Conservation (phyloP, 176 grass and related monocot species). For the Triticum timopheevii region DNA sequence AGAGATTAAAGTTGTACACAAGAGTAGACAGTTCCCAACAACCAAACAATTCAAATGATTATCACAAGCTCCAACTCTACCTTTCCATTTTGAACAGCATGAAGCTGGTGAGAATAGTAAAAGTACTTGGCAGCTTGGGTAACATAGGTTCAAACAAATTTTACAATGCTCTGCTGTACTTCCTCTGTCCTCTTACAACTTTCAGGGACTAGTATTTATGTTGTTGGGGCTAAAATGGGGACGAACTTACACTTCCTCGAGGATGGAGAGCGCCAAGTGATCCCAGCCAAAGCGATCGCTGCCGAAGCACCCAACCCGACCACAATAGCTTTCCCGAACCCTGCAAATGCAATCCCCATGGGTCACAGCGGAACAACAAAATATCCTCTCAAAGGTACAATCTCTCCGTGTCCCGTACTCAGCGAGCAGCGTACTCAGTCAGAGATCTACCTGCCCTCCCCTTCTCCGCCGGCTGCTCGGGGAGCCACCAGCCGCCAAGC, state of each 20-base stretch:
- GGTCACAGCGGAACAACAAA: neutral
- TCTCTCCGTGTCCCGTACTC: neutral
- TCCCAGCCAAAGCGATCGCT: slow-evolving; percentile 51
- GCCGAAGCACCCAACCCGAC: slow-evolving; percentile 53
- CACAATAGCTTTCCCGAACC: slow-evolving; percentile 41
- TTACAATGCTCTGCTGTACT: neutral
- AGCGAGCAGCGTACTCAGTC: neutral
- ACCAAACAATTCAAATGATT: neutral
- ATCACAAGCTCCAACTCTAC: neutral
- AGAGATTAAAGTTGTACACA: neutral
- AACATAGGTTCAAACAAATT: neutral
- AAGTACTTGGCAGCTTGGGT: neutral
- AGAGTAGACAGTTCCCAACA: neutral
- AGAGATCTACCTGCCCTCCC: slow-evolving; percentile 11
- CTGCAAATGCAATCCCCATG: slow-evolving; percentile 37
- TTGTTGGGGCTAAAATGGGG: neutral
- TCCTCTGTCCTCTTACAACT: slow-evolving; percentile 9
- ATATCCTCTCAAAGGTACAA: neutral
- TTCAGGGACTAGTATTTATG: neutral
- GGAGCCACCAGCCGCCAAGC: slow-evolving; percentile 39
- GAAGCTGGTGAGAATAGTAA: neutral
- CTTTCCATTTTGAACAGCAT: neutral
- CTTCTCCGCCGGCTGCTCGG: slow-evolving; percentile 24
- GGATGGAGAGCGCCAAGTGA: slow-evolving; percentile 56
- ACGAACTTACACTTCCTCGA: slow-evolving; percentile 48